These are phyloP conservation scores for Beauveria sp. DNA, from an alignment of 2,329 filamentous ascomycete genomes.

Conservation along the genomic window DNA sequence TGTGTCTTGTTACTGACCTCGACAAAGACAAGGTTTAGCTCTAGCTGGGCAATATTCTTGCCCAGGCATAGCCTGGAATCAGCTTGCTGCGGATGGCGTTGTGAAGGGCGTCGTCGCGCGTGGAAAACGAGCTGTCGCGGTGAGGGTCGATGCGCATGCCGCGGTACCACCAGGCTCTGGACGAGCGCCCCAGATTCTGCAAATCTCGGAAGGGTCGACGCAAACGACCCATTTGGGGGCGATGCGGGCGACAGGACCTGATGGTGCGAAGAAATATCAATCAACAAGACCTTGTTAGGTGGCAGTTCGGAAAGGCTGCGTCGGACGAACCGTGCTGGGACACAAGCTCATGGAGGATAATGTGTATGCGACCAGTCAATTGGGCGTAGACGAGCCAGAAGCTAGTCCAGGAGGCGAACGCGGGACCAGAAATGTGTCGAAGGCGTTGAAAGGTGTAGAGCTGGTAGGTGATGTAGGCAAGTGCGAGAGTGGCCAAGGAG, in stretches of 20 bases:
- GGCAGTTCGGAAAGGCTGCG: background rate
- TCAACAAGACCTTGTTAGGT: background rate
- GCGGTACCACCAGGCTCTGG: conserved; percentile 33
- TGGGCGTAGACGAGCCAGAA: conserved; percentile 24
- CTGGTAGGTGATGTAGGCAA: background rate
- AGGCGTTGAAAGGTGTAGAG: conserved; percentile 14
- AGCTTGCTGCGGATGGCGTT: conserved; percentile 28
- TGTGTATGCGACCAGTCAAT: conserved; percentile 4
- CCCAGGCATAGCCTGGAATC: conserved; percentile 21
- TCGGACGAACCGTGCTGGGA: background rate
- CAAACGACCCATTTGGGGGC: conserved; percentile 23
- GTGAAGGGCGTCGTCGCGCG: conserved; percentile 39
- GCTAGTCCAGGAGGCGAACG: conserved; percentile 20
- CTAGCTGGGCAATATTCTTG: conserved; percentile 22
- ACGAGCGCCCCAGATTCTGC: conserved; percentile 23
- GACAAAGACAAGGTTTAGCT: conserved; percentile 24
- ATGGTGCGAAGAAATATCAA: background rate
- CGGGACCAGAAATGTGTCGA: conserved; percentile 22
- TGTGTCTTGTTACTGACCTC: conserved; percentile 20
- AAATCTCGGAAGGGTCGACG: conserved; percentile 22
- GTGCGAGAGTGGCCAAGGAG: background rate
- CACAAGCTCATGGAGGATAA: background rate
- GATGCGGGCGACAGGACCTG: conserved; percentile 22
- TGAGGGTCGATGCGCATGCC: conserved; percentile 42
- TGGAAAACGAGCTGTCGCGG: conserved; percentile 42